Percentiles rank a stretch among this genome's conserved stretches.
phyloP scores from a whole-genome alignment of 176 grass and related monocot species.

The Thinopyrum elongatum region DNA sequence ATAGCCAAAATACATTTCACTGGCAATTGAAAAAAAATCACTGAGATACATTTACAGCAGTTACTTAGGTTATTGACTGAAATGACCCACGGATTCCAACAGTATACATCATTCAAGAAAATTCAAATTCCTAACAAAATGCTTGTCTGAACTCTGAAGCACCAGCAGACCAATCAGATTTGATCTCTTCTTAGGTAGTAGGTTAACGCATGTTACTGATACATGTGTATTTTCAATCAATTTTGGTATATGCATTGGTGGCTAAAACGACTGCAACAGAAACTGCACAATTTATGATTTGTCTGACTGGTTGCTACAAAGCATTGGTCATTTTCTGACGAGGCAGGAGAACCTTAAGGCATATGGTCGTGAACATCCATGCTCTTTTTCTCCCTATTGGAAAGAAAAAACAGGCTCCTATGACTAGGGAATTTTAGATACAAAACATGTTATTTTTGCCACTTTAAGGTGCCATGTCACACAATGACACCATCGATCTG shows the following conservation, averaged over 20 bases:
- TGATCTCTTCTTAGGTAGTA: background rate
- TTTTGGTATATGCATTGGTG: background rate
- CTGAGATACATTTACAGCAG: background rate
- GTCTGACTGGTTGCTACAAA: background rate
- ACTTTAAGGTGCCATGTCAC: background rate
- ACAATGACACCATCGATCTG: background rate
- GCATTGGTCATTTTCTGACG: slow-evolving; percentile 9
- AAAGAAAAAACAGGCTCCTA: background rate
- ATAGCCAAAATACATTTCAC: background rate
- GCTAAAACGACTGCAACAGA: background rate
- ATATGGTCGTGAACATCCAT: background rate
- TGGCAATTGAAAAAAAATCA: background rate
- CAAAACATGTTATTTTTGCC: background rate
- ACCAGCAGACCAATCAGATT: background rate
- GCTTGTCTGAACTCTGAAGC: slow-evolving; percentile 2
- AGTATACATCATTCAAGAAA: background rate
- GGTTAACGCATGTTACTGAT: background rate
- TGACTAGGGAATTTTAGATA: background rate
- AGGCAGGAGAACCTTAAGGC: background rate
- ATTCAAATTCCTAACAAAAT: background rate
- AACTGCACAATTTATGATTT: background rate
- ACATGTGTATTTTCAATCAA: background rate
- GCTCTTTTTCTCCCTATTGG: background rate
- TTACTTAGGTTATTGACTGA: background rate
- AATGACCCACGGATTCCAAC: background rate